Evolutionary conservation across 441 rosid genomes (phyloP), one percentile per base, ranked within the genome.

Genomic region (Croton setiger): DNA sequence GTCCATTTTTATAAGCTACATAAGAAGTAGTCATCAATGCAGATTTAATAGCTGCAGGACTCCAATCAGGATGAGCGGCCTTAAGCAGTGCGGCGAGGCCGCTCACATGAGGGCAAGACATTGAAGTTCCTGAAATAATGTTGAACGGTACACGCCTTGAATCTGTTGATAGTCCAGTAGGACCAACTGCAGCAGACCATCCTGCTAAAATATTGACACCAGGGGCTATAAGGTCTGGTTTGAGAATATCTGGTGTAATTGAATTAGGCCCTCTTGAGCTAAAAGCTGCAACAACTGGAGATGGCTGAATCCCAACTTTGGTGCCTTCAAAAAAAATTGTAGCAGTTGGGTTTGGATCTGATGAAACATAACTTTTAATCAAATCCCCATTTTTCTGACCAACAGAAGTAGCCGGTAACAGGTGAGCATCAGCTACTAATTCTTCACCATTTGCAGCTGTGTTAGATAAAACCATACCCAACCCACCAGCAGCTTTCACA

Each of bases 81-180:
- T 83, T 91, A 60, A 94, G 72, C 71, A 91, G 70, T 0, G 98
- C 97, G 0, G 96, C 95, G 0, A 90, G 79, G 18, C 98, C 98
- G 20, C 96, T 88, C 60, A 91, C 97, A 70, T 93, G 98, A 3
- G 98, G 97, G 70, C 97, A 91, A 1, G 98, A 88, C 98, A 93
- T 93, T 17, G 98, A 93, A 49, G 99, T 94, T 39, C 97, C 99
- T 0, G 99, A 94, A 37, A 94, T 73, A 15, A 92, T 82, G 49
- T 92, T 94, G 87, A 94, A 94, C 49, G 83, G 81, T 41, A 86
- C 91, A 39, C 91, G 83, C 71, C 98, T 75, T 39, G 12, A 31
- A 66, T 94, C 99, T 0, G 87, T 78, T 8, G 86, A 55, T 13
- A 94, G 77, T 61, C 96, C 88, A 14, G 99, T 92, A 3, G 97